Evolutionary conservation across 108 stramenopile species (phyloP).

Genomic region (Skeletonema menzelii): DNA sequence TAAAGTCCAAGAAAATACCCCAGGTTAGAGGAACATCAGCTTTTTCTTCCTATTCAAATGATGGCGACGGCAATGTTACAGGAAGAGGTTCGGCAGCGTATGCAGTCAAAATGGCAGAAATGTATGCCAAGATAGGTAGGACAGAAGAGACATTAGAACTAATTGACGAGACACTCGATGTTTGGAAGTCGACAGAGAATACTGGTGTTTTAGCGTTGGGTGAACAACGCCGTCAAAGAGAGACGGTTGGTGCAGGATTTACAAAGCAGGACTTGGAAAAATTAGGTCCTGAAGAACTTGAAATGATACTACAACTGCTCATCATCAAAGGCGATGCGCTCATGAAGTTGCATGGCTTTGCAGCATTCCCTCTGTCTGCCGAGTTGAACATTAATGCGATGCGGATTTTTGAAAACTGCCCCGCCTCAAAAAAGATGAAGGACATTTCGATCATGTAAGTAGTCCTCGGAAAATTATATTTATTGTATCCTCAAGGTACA

Average conservation of each 20-base stretch:
- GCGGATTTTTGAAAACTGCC: slow-evolving; percentile 40
- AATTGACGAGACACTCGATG: slow-evolving; percentile 25
- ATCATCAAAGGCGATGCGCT: slow-evolving; percentile 25
- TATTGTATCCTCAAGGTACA: neutral
- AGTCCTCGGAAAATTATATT: neutral
- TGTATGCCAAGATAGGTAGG: slow-evolving; percentile 35
- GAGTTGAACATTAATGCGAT: slow-evolving; percentile 26
- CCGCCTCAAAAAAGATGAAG: slow-evolving; percentile 29
- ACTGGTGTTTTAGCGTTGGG: slow-evolving; percentile 2
- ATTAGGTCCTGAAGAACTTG: slow-evolving; percentile 30
- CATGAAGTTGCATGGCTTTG: slow-evolving; percentile 19
- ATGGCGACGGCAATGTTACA: neutral
- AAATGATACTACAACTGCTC: slow-evolving; percentile 28
- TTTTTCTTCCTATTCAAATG: neutral
- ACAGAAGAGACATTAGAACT: slow-evolving; percentile 26
- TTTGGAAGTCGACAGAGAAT: slow-evolving; percentile 11
- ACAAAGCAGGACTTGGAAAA: slow-evolving; percentile 25
- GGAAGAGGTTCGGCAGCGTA: slow-evolving; percentile 25
- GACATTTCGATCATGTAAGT: slow-evolving; percentile 8
- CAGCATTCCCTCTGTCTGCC: slow-evolving; percentile 20
- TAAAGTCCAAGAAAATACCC: neutral
- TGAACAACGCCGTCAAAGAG: slow-evolving; percentile 12
- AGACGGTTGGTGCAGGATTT: slow-evolving; percentile 34
- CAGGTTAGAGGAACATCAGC: neutral
- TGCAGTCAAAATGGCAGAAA: slow-evolving; percentile 39